phyloP scores from a whole-genome alignment of 139 green algal species.

The Tetradesmus lagerheimii region DNA sequence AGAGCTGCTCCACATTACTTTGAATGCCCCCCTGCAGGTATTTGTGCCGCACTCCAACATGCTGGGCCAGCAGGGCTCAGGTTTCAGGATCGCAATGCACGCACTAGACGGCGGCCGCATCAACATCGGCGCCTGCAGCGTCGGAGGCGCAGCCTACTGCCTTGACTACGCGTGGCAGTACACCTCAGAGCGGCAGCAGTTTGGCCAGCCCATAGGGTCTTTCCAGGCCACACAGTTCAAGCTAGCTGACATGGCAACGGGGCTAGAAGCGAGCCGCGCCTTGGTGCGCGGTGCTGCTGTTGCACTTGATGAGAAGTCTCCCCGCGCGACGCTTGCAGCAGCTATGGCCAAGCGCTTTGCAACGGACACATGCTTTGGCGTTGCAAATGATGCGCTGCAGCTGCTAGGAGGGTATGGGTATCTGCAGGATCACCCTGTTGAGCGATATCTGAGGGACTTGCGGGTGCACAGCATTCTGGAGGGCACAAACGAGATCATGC shows the following conservation, averaged over 20 bases:
- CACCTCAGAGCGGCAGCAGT: constrained; percentile 61
- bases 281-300: constrained; percentile 75
- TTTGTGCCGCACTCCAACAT: constrained; percentile 59
- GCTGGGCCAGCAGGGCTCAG: constrained; percentile 77
- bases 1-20: too few species aligned
- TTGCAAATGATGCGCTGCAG: constrained; percentile 81
- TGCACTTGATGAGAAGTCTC: constrained; percentile 63
- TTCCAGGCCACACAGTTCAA: constrained; percentile 78
- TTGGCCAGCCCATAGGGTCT: constrained; percentile 14
- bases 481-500: constrained; percentile 88
- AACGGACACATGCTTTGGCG: constrained; percentile 81
- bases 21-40: constrained; percentile 42
- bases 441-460: constrained; percentile 83
- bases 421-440: constrained; percentile 58
- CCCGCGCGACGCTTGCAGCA: constrained; percentile 65
- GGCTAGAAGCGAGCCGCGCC: constrained; percentile 72
- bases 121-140: constrained; percentile 87
- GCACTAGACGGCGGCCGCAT: constrained; percentile 84
- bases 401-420: constrained; percentile 88
- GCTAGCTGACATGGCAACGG: constrained; percentile 87
- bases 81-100: constrained; percentile 87
- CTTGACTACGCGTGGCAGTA: constrained; percentile 76
- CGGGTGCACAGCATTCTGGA: constrained; percentile 90
- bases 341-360: constrained; percentile 91
- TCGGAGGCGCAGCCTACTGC: constrained; percentile 83